These are phyloP conservation scores for Rhizopogon salebrosus DNA, from an alignment of 768 basidiomycete genomes.

Conservation along the genomic window DNA sequence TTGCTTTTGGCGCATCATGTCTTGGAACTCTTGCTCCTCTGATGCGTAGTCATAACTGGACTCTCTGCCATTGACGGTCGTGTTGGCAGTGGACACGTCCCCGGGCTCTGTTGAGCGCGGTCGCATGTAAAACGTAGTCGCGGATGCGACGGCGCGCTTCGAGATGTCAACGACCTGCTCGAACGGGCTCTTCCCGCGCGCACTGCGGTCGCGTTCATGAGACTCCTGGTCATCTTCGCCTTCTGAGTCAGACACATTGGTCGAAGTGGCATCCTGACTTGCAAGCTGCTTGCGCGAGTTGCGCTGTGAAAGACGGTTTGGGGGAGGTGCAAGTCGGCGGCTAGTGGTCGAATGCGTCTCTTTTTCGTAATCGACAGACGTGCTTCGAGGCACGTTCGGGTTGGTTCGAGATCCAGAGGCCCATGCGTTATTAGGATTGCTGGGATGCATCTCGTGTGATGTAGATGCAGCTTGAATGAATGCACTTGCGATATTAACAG, in stretches of 20 bases:
- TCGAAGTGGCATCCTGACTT: constrained; percentile 44
- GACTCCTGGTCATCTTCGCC: constrained; percentile 40
- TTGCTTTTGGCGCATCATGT: constrained; percentile 20
- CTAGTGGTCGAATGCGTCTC: constrained; percentile 48
- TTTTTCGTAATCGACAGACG: constrained; percentile 77
- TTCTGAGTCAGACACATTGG: constrained; percentile 66
- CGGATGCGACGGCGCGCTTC: constrained; percentile 46
- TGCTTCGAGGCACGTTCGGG: constrained; percentile 56
- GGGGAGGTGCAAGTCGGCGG: constrained; percentile 62
- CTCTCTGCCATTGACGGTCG: constrained; percentile 32
- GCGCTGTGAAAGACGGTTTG: constrained; percentile 37
- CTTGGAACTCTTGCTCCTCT: constrained; percentile 65
- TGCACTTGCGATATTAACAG: constrained; percentile 81
- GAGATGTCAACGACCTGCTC: constrained; percentile 55
- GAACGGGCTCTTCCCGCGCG: constrained; percentile 66
- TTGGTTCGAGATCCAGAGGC: constrained; percentile 51
- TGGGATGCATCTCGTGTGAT: constrained; percentile 35
- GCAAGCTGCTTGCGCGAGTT: constrained; percentile 43
- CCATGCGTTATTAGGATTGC: constrained; percentile 62
- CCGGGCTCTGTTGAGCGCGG: constrained; percentile 57
- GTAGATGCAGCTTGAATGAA: constrained; percentile 63
- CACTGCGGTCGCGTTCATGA: constrained; percentile 26
- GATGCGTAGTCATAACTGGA: constrained; percentile 74
- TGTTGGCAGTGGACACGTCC: constrained; percentile 25
- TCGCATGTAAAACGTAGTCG: constrained; percentile 58